Conservation (phyloP, 1,284 basidiomycete species). For the Cryptococcus sp. region DNA sequence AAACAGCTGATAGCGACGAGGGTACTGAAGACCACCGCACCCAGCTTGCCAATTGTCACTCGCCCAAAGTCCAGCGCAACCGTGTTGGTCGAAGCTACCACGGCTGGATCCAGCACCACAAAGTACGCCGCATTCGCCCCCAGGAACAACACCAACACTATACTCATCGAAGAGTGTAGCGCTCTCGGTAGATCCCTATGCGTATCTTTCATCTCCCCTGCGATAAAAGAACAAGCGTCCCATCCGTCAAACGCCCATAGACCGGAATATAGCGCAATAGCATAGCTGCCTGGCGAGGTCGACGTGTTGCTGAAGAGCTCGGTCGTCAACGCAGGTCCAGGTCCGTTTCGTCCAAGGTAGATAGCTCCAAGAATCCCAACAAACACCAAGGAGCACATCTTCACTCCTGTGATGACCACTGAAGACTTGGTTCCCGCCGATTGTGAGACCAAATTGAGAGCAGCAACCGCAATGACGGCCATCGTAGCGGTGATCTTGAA, state of each 20-base stretch:
- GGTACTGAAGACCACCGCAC: slow-evolving; percentile 76
- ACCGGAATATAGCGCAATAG: slow-evolving; percentile 89
- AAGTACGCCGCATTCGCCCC: slow-evolving; percentile 87
- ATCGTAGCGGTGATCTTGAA: slow-evolving; percentile 77
- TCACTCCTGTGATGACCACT: slow-evolving; percentile 79
- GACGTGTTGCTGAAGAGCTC: slow-evolving; percentile 71
- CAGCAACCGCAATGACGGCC: slow-evolving; percentile 66
- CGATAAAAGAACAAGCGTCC: slow-evolving; percentile 63
- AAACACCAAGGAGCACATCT: slow-evolving; percentile 51
- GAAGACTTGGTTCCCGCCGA: slow-evolving; percentile 75
- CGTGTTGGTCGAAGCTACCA: slow-evolving; percentile 60
- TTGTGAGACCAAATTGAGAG: slow-evolving; percentile 71
- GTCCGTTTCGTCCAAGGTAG: slow-evolving; percentile 35
- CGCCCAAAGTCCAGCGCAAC: slow-evolving; percentile 92
- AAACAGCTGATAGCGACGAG: slow-evolving; percentile 92
- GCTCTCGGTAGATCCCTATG: slow-evolving; percentile 81
- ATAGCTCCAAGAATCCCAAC: slow-evolving; percentile 48
- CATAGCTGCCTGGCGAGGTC: slow-evolving; percentile 73
- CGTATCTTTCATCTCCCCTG: slow-evolving; percentile 81
- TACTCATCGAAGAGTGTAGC: slow-evolving; percentile 79
- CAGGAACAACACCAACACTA: slow-evolving; percentile 62
- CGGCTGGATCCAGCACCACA: slow-evolving; percentile 75
- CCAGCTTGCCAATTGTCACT: slow-evolving; percentile 73
- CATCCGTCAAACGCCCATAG: slow-evolving; percentile 95
- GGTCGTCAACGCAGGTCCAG: slow-evolving; percentile 31